Conservation (phyloP, 23 red algal species). For the Pyropia yezoensis region DNA sequence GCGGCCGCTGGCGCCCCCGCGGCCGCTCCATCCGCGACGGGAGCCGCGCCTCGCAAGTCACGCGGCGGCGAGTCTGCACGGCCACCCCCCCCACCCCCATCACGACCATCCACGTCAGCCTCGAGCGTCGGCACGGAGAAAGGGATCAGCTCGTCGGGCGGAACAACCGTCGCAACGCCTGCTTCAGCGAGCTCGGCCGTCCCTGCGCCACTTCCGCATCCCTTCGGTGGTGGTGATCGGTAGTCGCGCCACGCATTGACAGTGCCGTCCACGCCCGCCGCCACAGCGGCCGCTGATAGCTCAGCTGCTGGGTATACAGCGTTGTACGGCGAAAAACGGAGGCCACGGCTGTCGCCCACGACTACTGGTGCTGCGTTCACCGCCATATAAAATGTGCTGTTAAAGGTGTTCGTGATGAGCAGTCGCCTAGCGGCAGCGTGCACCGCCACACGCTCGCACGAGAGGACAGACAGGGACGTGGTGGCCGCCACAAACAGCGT, state of each 20-base stretch:
- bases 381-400: conserved; percentile 60
- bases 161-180: no score
- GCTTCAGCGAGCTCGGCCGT: no score
- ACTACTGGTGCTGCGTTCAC: conserved; percentile 59
- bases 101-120: no score
- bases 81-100: no score
- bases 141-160: no score
- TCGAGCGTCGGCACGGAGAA: no score
- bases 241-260: conserved; percentile 61
- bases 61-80: no score
- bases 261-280: conserved; percentile 32
- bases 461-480: conserved; percentile 56
- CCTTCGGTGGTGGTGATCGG: no score
- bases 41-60: no score
- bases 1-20: no score
- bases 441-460: conserved; percentile 62
- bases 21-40: no score
- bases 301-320: conserved; percentile 40
- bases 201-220: no score
- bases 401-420: conserved; percentile 71
- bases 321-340: conserved; percentile 81
- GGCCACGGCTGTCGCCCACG: conserved; percentile 68
- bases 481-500: conserved; percentile 77
- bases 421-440: conserved; percentile 37
- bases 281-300: conserved; percentile 17